Base-by-base conservation (phyloP, 78 protist genomes). In the Paratrimastix pyriformis region DNA sequence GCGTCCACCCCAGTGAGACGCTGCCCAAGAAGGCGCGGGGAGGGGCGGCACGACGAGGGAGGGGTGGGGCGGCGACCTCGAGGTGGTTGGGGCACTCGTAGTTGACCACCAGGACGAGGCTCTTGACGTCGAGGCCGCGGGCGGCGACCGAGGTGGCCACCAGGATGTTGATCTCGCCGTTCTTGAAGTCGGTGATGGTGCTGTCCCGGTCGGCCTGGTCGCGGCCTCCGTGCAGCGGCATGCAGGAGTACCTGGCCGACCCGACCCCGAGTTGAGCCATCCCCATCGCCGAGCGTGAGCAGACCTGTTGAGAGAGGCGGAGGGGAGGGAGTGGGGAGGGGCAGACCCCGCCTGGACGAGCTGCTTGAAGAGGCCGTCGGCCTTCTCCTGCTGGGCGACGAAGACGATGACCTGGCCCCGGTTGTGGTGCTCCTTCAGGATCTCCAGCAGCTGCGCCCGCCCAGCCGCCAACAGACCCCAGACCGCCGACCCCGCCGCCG, bases 91-190 rank as follows among this genome's bases (percentile, higher is more conserved):
- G 99, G 21, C 65, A 73, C 64, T 87, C 93, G 71, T 82, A 97
- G 80, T 94, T 93, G 74, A 94, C 66, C 30, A 97, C 97, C 1
- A 90, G 64, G n/a, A 62, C 58, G 30, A 95, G 82, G 5, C 54
- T 81, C 43, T 72, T 75, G 60, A 97, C 92, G 80, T 97, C 99
- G 44, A 97, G 88, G 11, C 99, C 99, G n/a, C 99, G 81, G 9
- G 97, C 93, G 6, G 97, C 97, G 37, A 97, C 80, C 8, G 89
- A 76, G 13, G 99, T 96, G 24, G 98, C 96, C 3, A 97, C 74
- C 42, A 97, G 75, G 26, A 93, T 35, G n/a, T 46, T 58, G 26
- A 54, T 30, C 1, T 37, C 84, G 60, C 88, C 84, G 8, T 26
- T 39, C 69, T 85, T 87, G 81, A 94, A 95, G 38, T 87, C 95